Evolutionary conservation across 139 green algal genomes (phyloP).

Genomic region (Chlorella sp.): DNA sequence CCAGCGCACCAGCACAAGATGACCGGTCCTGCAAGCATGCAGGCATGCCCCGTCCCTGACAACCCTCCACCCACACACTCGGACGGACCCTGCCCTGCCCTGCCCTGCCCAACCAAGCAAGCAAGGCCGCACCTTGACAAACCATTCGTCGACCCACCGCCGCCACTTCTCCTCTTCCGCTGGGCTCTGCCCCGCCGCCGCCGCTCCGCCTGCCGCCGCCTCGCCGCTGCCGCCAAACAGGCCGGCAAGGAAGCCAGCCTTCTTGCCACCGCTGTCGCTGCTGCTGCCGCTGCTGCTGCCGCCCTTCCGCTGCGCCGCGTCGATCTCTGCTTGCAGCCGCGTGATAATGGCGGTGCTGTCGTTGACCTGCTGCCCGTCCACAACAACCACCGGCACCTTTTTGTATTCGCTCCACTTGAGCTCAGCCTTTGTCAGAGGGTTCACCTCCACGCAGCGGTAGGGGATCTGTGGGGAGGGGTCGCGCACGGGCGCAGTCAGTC

Average conservation of each 20-base stretch:
- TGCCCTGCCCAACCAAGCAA: not conserved
- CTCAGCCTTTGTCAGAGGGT: constrained; percentile 95
- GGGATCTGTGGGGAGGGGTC: constrained; percentile 72
- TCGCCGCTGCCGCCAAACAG: constrained; percentile 22
- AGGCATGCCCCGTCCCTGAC: not conserved
- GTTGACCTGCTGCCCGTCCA: constrained; percentile 83
- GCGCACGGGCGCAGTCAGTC: not conserved
- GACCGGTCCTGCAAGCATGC: not conserved
- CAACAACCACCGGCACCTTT: constrained; percentile 89
- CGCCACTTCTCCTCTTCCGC: constrained; percentile 81
- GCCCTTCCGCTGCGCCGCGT: constrained; percentile 18
- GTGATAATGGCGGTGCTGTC: constrained; percentile 91
- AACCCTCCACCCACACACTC: not conserved
- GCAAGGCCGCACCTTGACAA: constrained; percentile 79
- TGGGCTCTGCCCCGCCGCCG: not conserved
- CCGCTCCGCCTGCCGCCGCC: not conserved
- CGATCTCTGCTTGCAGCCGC: constrained; percentile 70
- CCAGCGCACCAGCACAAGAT: not conserved
- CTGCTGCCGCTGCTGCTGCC: constrained; percentile 17
- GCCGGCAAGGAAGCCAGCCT: not conserved
- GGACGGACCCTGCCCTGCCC: not conserved
- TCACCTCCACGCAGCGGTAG: constrained; percentile 95
- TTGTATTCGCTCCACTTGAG: constrained; percentile 87
- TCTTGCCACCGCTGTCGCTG: constrained; percentile 12
- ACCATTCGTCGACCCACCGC: constrained; percentile 92